phyloP scores from a whole-genome alignment of 176 grass and related monocot species.

The Puya raimondii region DNA sequence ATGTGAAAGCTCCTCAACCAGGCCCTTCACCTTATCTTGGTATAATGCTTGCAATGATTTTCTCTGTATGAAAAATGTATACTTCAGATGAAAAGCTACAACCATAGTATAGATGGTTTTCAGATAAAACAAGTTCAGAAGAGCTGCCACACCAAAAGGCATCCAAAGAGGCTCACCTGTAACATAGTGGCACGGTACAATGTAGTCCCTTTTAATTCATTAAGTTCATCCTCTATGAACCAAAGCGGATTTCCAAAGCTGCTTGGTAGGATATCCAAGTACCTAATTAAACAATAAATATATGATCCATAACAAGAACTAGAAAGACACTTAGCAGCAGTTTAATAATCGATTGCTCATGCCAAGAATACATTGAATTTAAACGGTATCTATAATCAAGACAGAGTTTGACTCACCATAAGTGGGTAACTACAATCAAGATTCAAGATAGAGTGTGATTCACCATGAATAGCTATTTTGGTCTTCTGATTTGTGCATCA shows the following conservation, averaged over 20 bases:
- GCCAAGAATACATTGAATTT: not conserved
- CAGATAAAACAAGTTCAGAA: not conserved
- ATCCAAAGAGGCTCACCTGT: slow-evolving; percentile 27
- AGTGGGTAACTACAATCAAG: no score
- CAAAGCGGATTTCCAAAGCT: slow-evolving; percentile 73
- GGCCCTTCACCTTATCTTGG: slow-evolving; percentile 54
- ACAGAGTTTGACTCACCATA: no score
- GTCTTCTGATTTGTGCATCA: no score
- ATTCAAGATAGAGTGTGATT: no score
- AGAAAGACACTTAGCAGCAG: not conserved
- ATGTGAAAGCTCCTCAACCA: slow-evolving; percentile 61
- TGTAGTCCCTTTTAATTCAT: slow-evolving; percentile 73
- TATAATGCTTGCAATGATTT: slow-evolving; percentile 50
- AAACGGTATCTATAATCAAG: no score
- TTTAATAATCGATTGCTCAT: no score
- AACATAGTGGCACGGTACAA: slow-evolving; percentile 57
- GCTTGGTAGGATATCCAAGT: slow-evolving; percentile 73
- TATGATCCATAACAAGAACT: not conserved
- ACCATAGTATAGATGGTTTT: not conserved
- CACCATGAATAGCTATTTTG: no score
- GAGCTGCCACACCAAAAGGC: not conserved
- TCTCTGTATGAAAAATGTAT: slow-evolving; percentile 36
- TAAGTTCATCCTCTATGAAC: slow-evolving; percentile 61
- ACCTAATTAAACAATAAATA: slow-evolving; percentile 27
- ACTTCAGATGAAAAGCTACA: not conserved